These are phyloP conservation scores for Knoxia roxburghii DNA, from an alignment of 257 asterid genomes.

Conservation along the genomic window DNA sequence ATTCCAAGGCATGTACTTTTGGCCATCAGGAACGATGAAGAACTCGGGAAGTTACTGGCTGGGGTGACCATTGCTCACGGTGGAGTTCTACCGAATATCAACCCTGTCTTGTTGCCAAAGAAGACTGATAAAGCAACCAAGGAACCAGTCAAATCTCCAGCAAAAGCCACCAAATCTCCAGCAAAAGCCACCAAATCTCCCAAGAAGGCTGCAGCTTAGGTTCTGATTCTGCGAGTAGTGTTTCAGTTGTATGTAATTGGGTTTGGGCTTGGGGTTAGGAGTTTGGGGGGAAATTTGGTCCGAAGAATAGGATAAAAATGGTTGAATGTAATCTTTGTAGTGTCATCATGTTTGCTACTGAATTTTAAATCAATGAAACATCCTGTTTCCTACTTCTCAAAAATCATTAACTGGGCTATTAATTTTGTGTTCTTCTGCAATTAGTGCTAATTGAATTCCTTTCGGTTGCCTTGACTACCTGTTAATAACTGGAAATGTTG, in stretches of 20 bases:
- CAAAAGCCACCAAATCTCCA: constrained; percentile 29
- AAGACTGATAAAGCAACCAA: constrained; percentile 38
- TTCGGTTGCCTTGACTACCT: no score
- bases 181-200: constrained; percentile 53
- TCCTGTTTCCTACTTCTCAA: constrained; percentile 3
- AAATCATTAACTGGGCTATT: no score
- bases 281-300: neutral
- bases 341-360: neutral
- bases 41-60: constrained; percentile 56
- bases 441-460: no score
- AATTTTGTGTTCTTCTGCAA: no score
- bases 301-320: constrained; percentile 3
- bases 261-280: constrained; percentile 8
- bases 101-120: constrained; percentile 65
- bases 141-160: constrained; percentile 43
- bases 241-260: constrained; percentile 13
- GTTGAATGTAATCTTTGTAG: constrained; percentile 7
- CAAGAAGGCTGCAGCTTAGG: constrained; percentile 37
- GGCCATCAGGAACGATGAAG: constrained; percentile 75
- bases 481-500: no score
- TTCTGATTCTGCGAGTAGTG: neutral
- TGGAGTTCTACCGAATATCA: constrained; percentile 68
- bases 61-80: constrained; percentile 79
- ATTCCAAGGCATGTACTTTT: constrained; percentile 64
- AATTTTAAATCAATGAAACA: constrained; percentile 8